Evolutionary conservation across 129 eudicot genomes (phyloP).

Genomic region (Centrapalus pauciflorus): DNA sequence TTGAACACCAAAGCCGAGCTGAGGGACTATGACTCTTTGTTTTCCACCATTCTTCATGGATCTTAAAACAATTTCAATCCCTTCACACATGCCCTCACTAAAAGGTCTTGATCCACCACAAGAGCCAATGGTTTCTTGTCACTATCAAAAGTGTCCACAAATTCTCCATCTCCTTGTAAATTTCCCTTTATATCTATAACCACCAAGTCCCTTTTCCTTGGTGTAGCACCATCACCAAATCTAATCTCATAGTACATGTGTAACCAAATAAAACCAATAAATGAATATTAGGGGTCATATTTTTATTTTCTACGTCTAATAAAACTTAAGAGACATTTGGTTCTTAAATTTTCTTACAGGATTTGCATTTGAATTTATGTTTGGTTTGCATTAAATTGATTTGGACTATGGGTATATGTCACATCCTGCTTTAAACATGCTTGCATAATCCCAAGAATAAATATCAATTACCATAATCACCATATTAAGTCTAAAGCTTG

Average conservation of each 20-base stretch:
- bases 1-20: slow-evolving; percentile 70
- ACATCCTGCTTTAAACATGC: too few relatives aligned
- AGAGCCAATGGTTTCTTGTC: slow-evolving; percentile 72
- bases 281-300: too few relatives aligned
- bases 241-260: slow-evolving; percentile 72
- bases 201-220: slow-evolving; percentile 73
- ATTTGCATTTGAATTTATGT: too few relatives aligned
- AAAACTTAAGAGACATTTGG: too few relatives aligned
- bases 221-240: slow-evolving; percentile 82
- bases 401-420: too few relatives aligned
- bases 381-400: too few relatives aligned
- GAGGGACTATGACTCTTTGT: slow-evolving; percentile 69
- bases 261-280: neutral
- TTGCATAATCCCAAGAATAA: too few relatives aligned
- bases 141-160: slow-evolving; percentile 65
- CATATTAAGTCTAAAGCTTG: too few relatives aligned
- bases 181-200: slow-evolving; percentile 79
- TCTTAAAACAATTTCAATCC: slow-evolving; percentile 60
- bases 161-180: slow-evolving; percentile 55
- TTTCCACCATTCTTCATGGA: slow-evolving; percentile 87
- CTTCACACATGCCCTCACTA: slow-evolving; percentile 89
- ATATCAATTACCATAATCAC: too few relatives aligned
- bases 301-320: too few relatives aligned
- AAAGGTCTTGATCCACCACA: slow-evolving; percentile 86
- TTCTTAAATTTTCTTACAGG: too few relatives aligned